Evolutionary conservation across 192 early-diverging fungal genomes (phyloP).

Genomic region (Rhizophlyctis rosea): DNA sequence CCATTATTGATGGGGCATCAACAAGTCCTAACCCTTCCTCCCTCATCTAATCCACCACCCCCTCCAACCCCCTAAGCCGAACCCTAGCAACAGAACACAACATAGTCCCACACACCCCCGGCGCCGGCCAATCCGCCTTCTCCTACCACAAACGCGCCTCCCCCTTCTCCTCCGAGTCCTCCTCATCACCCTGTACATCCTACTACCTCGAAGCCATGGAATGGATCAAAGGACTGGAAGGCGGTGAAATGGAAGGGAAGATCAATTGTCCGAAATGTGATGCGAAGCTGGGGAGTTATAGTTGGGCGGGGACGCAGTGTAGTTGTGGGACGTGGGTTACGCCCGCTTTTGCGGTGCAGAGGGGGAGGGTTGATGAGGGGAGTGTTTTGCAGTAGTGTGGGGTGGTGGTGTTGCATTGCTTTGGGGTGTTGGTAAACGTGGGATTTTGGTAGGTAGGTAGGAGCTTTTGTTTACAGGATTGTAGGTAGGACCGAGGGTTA

Average conservation of each 20-base stretch:
- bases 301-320: conserved; percentile 57
- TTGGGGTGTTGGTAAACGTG: no score
- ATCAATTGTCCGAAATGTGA: conserved; percentile 77
- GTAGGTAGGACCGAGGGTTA: no score
- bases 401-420: no score
- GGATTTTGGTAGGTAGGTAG: no score
- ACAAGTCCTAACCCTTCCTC: no score
- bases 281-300: conserved; percentile 75
- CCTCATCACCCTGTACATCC: conserved; percentile 54
- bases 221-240: conserved; percentile 67
- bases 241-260: conserved; percentile 62
- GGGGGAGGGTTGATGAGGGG: neutral
- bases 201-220: conserved; percentile 83
- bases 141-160: conserved; percentile 66
- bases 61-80: conserved; percentile 34
- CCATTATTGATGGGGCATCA: no score
- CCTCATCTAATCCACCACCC: no score
- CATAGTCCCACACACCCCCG: conserved; percentile 66
- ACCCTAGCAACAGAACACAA: conserved; percentile 58
- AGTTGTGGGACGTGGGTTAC: neutral
- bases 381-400: no score
- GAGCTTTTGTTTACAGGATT: no score
- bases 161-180: conserved; percentile 19
- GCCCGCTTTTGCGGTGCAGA: neutral
- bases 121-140: conserved; percentile 69